Base-by-base conservation (phyloP, 1,284 basidiomycete genomes). In the Fomitopsis pinicola region DNA sequence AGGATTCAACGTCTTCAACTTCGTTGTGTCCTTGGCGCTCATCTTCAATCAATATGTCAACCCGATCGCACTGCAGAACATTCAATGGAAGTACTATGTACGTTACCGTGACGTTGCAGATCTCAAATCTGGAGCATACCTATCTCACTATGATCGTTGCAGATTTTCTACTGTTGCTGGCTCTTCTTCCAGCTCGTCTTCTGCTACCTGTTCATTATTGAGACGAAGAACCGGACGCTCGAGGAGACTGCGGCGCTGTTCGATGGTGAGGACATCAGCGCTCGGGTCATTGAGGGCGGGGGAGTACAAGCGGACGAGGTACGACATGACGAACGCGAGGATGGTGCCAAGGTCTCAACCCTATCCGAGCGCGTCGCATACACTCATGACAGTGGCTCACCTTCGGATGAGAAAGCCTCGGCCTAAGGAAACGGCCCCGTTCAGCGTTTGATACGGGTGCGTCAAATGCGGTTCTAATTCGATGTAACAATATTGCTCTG, bases 41-140 rank as follows among this genome's bases (percentile, higher is more conserved):
- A 85, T 88, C 64, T 90, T 92, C 78, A 92, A 92, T 73, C 89
- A 92, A 73, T 92, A 90, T 69, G 84, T 88, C 71, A 93, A 92
- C 77, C 91, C 90, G 14, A 82, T 92, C 67, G 89, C 88, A 9
- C 78, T 87, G 54, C 74, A 74, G 7, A 68, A 72, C 42, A 75
- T 90, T 57, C 75, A 71, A 52, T 92, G 90, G 90, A 71, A 68
- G 64, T 73, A 76, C 71, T 76, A 76, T 69, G 73, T 75, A 55
- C 50, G 72, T 70, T 5, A 42, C 36, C 50, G 72, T 70, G 4
- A 42, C 36, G 15, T 28, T 15, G 8, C n/a, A 12, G 19, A 38
- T 19, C 12, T 58, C 44, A 46, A 17, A 6, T 22, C 45, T 12
- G 17, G 14, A 28, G 12, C 19, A 22, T 48, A 22, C 5, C 14